Conservation (phyloP, 2,329 filamentous ascomycete species). For the Aspergillus aculeatinus region DNA sequence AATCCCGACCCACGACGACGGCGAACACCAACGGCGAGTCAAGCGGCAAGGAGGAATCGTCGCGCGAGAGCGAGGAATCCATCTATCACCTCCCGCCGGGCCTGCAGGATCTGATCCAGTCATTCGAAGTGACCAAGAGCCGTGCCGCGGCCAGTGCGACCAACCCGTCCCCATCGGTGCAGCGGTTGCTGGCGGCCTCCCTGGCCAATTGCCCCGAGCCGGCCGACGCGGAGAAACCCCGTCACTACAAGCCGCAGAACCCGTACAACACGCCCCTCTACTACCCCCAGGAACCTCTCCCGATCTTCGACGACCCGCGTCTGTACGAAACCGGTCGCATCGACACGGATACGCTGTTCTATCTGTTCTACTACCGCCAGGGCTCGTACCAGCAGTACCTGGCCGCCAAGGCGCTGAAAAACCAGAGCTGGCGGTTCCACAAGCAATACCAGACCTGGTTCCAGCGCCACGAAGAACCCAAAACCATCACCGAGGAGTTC, state of each 20-base stretch:
- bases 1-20: constrained; percentile 42
- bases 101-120: constrained; percentile 84
- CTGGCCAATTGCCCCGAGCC: constrained; percentile 72
- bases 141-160: constrained; percentile 53
- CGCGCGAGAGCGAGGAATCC: constrained; percentile 63
- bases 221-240: constrained; percentile 75
- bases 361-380: constrained; percentile 98
- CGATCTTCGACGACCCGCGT: constrained; percentile 86
- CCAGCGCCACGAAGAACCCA: constrained; percentile 95
- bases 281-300: constrained; percentile 88
- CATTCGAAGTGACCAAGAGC: constrained; percentile 80
- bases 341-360: constrained; percentile 94
- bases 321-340: constrained; percentile 75
- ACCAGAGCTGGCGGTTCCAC: constrained; percentile 98
- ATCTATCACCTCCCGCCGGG: constrained; percentile 90
- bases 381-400: constrained; percentile 94
- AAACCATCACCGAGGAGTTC: constrained; percentile 97
- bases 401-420: constrained; percentile 93
- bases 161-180: constrained; percentile 62
- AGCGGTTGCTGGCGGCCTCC: constrained; percentile 73
- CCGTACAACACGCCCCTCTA: constrained; percentile 76
- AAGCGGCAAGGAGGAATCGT: constrained; percentile 41
- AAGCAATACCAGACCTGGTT: constrained; percentile 99
- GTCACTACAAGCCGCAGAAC: constrained; percentile 79
- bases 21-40: constrained; percentile 54